Evolutionary conservation across 208 protist species (phyloP), one percentile per base, ranked within the genome.

Genomic region (Angomonas ambiguus): DNA sequence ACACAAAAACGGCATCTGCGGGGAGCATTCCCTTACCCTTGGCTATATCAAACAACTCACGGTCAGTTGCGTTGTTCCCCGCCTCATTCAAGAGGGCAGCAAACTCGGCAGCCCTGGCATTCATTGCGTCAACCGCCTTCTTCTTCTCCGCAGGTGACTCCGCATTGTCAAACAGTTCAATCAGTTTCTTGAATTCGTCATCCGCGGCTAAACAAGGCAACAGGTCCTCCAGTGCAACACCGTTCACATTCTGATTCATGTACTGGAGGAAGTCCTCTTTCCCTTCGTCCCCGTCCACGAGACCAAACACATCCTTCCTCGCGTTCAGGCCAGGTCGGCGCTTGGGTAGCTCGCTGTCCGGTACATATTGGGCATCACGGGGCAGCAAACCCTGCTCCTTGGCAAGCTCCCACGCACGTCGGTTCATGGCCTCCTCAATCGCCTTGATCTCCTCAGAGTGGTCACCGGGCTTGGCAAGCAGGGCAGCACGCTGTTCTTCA

Each of bases 221-320:
- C 38, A 94, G 69, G 34, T 79, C 70, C 20, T 72, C 71, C 18
- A 94, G 76, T 38, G 82, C 80, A 38, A 93, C 56, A 48, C 82
- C 87, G 51, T 89, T 74, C 41, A 78, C 77, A 62, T 89, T 81
- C 41, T 71, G 65, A 55, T 94, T 80, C 69, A 94, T 76, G 64
- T 86, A 91, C 30, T 20, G n/a, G 2, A 30, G 22, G 22, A 30
- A 30, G 16, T 59, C 53, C 2, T 20, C 27, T 11, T 33, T 59
- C 5, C 28, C 11, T 31, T 32, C 53, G 22, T 59, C 20, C 2
- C 38, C n/a, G n/a, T n/a, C n/a, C n/a, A n/a, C n/a, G n/a, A 30
- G 22, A 2, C 48, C 48, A 2, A 53, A 53, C 22, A 25, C 2
- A 25, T 53, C 48, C 48, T 53, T 53, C 48, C 22, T 25, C 5